phyloP scores from a whole-genome alignment of 78 protist species.

The Diacronema lutheri region DNA sequence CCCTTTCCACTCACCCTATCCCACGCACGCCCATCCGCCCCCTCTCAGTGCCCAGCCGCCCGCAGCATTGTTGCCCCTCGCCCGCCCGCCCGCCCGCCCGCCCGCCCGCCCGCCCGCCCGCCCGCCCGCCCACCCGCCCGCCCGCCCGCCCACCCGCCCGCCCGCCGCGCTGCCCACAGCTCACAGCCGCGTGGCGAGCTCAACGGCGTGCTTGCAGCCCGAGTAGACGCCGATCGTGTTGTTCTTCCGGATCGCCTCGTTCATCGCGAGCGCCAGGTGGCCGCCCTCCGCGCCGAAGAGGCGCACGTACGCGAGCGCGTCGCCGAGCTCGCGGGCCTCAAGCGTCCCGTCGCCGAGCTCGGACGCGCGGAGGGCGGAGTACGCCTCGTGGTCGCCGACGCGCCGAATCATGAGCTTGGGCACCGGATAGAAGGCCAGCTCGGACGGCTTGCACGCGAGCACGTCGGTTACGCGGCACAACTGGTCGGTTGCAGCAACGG shows the following conservation, averaged over 20 bases:
- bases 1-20: no score
- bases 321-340: constrained; percentile 1
- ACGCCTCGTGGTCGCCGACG: constrained; percentile 42
- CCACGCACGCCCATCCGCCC: no score
- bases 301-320: constrained; percentile 10
- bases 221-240: constrained; percentile 5
- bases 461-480: constrained; percentile 22
- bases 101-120: no score
- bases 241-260: neutral
- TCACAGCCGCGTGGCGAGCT: constrained; percentile 9
- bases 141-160: no score
- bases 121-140: no score
- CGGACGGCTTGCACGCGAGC: constrained; percentile 26
- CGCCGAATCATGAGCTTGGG: constrained; percentile 40
- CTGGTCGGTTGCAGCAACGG: constrained; percentile 21
- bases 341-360: constrained; percentile 38
- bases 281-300: neutral
- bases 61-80: no score
- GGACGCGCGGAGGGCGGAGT: constrained; percentile 43
- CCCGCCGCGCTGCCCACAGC: no score
- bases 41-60: no score
- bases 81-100: no score
- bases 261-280: neutral
- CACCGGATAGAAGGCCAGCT: constrained; percentile 39
- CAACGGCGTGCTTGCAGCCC: constrained; percentile 33